phyloP scores from a whole-genome alignment of 1,139 yeast genomes.

The Yamadazyma pseudoaaseri region DNA sequence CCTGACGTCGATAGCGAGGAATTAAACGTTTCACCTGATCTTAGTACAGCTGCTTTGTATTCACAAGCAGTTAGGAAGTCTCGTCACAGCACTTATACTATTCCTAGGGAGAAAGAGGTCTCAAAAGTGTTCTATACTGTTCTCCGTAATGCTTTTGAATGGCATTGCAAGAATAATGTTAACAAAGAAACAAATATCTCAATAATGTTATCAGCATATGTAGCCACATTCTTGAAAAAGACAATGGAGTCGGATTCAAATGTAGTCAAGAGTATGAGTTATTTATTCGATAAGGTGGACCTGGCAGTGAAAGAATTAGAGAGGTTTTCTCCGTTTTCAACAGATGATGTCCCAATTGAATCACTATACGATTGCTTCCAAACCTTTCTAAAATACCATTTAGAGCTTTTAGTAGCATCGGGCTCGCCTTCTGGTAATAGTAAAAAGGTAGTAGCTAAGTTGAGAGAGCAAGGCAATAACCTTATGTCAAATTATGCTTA shows the following conservation, averaged over 20 bases:
- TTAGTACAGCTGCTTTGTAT: neutral
- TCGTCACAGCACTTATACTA: neutral
- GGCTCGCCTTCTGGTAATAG: constrained; percentile 1
- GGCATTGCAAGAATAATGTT: constrained; percentile 4
- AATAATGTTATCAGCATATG: constrained; percentile 10
- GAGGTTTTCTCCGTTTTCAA: constrained; percentile 4
- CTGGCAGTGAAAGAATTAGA: constrained; percentile 10
- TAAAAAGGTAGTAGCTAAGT: constrained; percentile 14
- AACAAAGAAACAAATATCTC: constrained; percentile 1
- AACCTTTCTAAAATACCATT: constrained; percentile 10
- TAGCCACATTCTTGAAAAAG: constrained; percentile 11
- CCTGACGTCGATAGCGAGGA: constrained; percentile 13
- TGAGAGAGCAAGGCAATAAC: constrained; percentile 45
- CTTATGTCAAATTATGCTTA: constrained; percentile 37
- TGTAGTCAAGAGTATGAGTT: constrained; percentile 7
- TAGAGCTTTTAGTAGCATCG: constrained; percentile 8
- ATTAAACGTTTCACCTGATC: neutral
- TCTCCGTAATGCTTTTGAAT: constrained; percentile 16
- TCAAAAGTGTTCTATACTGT: constrained; percentile 17
- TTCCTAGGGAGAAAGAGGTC: constrained; percentile 16
- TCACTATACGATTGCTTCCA: constrained; percentile 11
- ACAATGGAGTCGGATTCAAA: constrained; percentile 5
- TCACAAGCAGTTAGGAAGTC: neutral
- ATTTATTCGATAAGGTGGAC: constrained; percentile 8
- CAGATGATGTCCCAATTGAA: constrained; percentile 9